Conservation (phyloP, 768 basidiomycete genomes). For the Suillus hirtellus region DNA sequence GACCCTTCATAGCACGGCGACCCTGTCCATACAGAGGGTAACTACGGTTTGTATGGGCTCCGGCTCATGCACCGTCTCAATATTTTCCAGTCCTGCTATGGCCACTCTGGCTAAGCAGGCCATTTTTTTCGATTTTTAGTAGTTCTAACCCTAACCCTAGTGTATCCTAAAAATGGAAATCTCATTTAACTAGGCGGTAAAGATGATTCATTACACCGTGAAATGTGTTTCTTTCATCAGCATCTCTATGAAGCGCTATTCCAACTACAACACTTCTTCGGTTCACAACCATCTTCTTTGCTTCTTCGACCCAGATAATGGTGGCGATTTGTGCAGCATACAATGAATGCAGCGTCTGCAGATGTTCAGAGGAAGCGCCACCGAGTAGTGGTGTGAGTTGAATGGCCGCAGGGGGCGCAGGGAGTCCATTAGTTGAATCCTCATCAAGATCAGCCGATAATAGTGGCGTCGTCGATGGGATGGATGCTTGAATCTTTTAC, state of each 20-base stretch:
- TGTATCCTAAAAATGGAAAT: not conserved
- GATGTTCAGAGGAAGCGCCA: constrained; percentile 62
- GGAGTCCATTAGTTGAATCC: constrained; percentile 39
- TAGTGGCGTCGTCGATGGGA: constrained; percentile 65
- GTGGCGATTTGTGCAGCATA: constrained; percentile 90
- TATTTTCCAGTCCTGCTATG: constrained; percentile 75
- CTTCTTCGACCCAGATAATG: constrained; percentile 66
- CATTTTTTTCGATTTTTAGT: constrained; percentile 22
- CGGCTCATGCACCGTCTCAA: constrained; percentile 77
- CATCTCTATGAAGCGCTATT: constrained; percentile 56
- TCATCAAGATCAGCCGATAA: constrained; percentile 32
- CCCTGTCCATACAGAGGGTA: constrained; percentile 51
- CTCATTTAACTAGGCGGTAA: constrained; percentile 31
- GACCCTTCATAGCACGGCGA: constrained; percentile 57
- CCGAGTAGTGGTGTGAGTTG: constrained; percentile 81
- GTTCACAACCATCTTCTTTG: constrained; percentile 41
- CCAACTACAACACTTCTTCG: constrained; percentile 73
- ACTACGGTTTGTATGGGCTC: constrained; percentile 53
- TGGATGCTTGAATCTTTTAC: constrained; percentile 74
- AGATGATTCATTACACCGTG: constrained; percentile 51
- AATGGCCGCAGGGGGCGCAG: constrained; percentile 69
- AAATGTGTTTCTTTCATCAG: constrained; percentile 47
- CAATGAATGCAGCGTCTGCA: constrained; percentile 72
- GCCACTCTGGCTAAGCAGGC: constrained; percentile 56
- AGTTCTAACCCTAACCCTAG: constrained; percentile 33